These are phyloP conservation scores for Phytophthora ohioensis DNA, from an alignment of 352 stramenopile species.

Conservation along the genomic window DNA sequence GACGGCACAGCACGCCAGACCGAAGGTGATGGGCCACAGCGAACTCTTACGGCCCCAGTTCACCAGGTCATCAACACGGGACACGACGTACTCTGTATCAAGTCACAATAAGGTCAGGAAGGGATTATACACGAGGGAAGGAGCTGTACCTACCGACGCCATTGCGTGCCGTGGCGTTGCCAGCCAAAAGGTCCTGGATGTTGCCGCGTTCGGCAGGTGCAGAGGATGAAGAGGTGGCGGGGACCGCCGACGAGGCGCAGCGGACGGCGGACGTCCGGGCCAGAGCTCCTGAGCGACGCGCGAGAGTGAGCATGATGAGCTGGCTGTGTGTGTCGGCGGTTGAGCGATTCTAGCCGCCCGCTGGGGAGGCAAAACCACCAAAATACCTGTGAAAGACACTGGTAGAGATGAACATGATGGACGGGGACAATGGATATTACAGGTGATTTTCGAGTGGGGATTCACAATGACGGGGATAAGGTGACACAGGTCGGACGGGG, in stretches of 20 bases:
- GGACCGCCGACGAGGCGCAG: slow-evolving; percentile 35
- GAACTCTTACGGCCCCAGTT: slow-evolving; percentile 98
- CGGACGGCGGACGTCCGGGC: slow-evolving; percentile 32
- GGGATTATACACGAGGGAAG: background rate
- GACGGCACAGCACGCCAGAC: slow-evolving; percentile 98
- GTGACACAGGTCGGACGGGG: slow-evolving; percentile 5
- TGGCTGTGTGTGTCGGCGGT: slow-evolving; percentile 1
- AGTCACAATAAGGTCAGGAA: slow-evolving; percentile 5
- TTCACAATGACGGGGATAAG: background rate
- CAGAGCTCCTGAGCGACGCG: slow-evolving; percentile 45
- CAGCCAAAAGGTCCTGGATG: slow-evolving; percentile 74
- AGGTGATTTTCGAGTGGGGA: background rate
- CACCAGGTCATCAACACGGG: slow-evolving; percentile 98
- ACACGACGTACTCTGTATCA: slow-evolving; percentile 95
- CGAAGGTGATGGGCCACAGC: slow-evolving; percentile 99
- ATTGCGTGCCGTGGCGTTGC: slow-evolving; percentile 77
- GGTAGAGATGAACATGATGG: background rate
- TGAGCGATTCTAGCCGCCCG: slow-evolving; percentile 37
- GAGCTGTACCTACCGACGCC: slow-evolving; percentile 64
- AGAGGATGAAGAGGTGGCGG: slow-evolving; percentile 31
- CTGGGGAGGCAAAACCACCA: slow-evolving; percentile 30
- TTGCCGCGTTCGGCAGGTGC: slow-evolving; percentile 61
- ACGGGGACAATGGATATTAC: background rate
- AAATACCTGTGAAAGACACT: slow-evolving; percentile 19
- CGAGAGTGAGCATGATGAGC: slow-evolving; percentile 50